These are phyloP conservation scores for Colletotrichum neosansevieriae DNA, from an alignment of 2,329 filamentous ascomycete species.

Conservation along the genomic window DNA sequence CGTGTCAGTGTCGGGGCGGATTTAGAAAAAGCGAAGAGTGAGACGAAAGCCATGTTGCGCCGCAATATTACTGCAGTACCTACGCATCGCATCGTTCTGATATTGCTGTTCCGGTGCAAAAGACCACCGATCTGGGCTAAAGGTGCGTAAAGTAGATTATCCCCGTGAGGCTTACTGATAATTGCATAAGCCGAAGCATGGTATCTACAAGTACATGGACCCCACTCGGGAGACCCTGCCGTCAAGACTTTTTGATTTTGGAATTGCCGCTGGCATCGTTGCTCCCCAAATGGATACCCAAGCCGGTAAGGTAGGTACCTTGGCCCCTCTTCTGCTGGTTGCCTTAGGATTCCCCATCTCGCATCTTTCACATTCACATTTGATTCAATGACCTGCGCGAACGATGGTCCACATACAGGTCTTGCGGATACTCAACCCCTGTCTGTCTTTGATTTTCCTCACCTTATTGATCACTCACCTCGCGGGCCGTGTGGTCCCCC, in stretches of 20 bases:
- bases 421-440: constrained; percentile 4
- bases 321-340: background rate
- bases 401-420: constrained; percentile 4
- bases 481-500: background rate
- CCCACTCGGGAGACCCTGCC: background rate
- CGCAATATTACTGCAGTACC: background rate
- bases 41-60: constrained; percentile 1
- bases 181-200: background rate
- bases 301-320: background rate
- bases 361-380: constrained; percentile 23
- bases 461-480: background rate
- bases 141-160: background rate
- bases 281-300: background rate
- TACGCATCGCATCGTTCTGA: background rate
- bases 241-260: constrained; percentile 8
- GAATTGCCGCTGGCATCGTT: constrained; percentile 26
- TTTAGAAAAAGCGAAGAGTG: background rate
- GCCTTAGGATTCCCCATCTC: background rate
- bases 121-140: background rate
- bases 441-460: background rate
- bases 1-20: constrained; percentile 8
- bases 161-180: background rate
- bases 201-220: background rate
- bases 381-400: constrained; percentile 10
- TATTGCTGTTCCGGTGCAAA: background rate